Evolutionary conservation across 2,329 filamentous ascomycete genomes (phyloP).

Genomic region (Whalleya microplaca): DNA sequence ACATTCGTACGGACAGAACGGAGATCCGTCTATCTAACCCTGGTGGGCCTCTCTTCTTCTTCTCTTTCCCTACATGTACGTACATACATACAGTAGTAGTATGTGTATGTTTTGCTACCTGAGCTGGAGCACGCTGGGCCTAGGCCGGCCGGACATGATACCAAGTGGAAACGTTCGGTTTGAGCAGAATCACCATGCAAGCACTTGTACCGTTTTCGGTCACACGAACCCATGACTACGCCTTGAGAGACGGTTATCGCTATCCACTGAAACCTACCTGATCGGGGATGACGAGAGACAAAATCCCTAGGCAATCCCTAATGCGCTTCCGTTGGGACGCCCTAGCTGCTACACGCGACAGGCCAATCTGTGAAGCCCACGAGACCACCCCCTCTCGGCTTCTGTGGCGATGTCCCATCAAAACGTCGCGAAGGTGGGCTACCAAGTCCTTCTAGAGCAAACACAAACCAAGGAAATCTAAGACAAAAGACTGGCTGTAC

Average conservation of each 20-base stretch:
- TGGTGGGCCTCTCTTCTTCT: neutral
- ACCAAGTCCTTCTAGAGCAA: slow-evolving; percentile 35
- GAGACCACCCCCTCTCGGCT: slow-evolving; percentile 44
- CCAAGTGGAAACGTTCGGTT: slow-evolving; percentile 25
- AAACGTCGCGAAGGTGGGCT: slow-evolving; percentile 31
- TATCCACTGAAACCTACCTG: slow-evolving; percentile 28
- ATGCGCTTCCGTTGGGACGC: slow-evolving; percentile 28
- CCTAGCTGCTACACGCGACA: slow-evolving; percentile 33
- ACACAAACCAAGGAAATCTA: slow-evolving; percentile 47
- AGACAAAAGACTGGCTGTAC: slow-evolving; percentile 53
- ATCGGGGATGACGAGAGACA: slow-evolving; percentile 39
- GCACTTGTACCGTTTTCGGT: slow-evolving; percentile 25
- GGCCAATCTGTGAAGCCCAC: slow-evolving; percentile 46
- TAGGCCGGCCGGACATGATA: slow-evolving; percentile 22
- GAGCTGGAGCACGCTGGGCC: slow-evolving; percentile 1
- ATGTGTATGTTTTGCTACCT: slow-evolving; percentile 12
- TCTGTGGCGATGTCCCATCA: slow-evolving; percentile 45
- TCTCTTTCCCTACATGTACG: neutral
- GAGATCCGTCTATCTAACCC: neutral
- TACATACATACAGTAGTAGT: neutral
- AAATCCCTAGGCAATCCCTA: no score
- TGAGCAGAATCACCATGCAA: slow-evolving; percentile 15
- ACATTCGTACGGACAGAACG: neutral
- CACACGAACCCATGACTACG: slow-evolving; percentile 28
- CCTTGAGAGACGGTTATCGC: slow-evolving; percentile 16